Conservation (phyloP, 495 filamentous ascomycete species). For the Paragyromitra xinjiangensis region DNA sequence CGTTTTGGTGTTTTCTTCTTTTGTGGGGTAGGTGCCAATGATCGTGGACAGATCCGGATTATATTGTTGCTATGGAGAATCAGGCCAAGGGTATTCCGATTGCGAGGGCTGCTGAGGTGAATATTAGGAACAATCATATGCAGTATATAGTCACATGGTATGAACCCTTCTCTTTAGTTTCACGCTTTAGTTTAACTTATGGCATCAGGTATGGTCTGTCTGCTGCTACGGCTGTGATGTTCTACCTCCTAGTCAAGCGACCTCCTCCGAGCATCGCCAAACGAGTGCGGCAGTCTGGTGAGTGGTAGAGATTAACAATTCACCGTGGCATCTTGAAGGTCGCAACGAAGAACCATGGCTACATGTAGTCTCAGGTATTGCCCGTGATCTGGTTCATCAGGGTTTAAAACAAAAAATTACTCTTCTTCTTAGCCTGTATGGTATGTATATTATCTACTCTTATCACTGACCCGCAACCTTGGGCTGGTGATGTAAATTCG, state of each 20-base stretch:
- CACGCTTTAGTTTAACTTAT: background rate
- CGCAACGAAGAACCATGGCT: background rate
- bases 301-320: constrained; percentile 67
- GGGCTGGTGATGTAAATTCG: background rate
- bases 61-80: constrained; percentile 74
- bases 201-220: constrained; percentile 83
- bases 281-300: constrained; percentile 79
- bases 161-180: constrained; percentile 52
- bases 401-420: background rate
- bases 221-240: constrained; percentile 88
- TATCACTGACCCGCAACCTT: background rate
- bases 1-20: background rate
- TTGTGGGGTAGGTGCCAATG: constrained; percentile 11
- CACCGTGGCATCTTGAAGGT: background rate
- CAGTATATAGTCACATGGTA: constrained; percentile 99
- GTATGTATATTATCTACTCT: background rate
- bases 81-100: constrained; percentile 87
- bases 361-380: background rate
- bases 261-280: constrained; percentile 76
- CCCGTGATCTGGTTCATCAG: background rate
- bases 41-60: constrained; percentile 71
- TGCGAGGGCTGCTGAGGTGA: constrained; percentile 88
- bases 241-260: constrained; percentile 90
- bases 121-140: constrained; percentile 92
- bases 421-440: background rate